phyloP scores from a whole-genome alignment of 2,329 filamentous ascomycete species.

The Neospermospora avenae region DNA sequence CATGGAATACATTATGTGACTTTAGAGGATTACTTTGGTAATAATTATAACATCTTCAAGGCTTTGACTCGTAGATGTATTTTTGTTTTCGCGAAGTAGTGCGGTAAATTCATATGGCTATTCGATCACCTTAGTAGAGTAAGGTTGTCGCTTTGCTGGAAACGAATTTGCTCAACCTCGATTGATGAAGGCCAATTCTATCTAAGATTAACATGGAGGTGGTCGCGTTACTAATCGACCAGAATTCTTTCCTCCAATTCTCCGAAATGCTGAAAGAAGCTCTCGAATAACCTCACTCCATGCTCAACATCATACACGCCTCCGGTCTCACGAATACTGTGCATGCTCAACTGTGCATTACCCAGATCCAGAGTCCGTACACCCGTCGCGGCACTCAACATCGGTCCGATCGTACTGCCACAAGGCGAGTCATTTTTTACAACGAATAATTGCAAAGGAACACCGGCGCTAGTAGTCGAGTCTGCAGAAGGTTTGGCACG shows the following conservation, averaged over 20 bases:
- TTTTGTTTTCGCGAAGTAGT: too few species aligned
- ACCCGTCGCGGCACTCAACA: slow-evolving; percentile 83
- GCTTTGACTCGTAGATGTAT: too few species aligned
- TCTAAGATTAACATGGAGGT: too few species aligned
- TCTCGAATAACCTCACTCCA: slow-evolving; percentile 79
- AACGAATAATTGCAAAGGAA: slow-evolving; percentile 93
- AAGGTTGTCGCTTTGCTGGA: too few species aligned
- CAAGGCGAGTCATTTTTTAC: slow-evolving; percentile 94
- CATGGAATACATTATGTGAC: neutral
- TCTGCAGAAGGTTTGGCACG: slow-evolving; percentile 49
- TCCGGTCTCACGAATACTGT: slow-evolving; percentile 91
- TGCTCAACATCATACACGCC: slow-evolving; percentile 85
- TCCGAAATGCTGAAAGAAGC: slow-evolving; percentile 85
- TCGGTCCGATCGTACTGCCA: slow-evolving; percentile 96
- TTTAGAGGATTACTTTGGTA: too few species aligned
- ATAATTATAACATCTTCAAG: too few species aligned
- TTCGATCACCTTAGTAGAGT: too few species aligned
- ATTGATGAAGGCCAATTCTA: too few species aligned
- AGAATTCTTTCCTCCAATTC: slow-evolving; percentile 77
- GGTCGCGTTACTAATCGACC: slow-evolving; percentile 67
- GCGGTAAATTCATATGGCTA: too few species aligned
- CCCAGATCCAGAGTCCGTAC: slow-evolving; percentile 64
- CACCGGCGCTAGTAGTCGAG: slow-evolving; percentile 53
- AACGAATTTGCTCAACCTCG: too few species aligned
- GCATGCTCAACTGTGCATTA: slow-evolving; percentile 77